Conservation (phyloP, 306 rosid genomes). For the Quillaja saponaria region DNA sequence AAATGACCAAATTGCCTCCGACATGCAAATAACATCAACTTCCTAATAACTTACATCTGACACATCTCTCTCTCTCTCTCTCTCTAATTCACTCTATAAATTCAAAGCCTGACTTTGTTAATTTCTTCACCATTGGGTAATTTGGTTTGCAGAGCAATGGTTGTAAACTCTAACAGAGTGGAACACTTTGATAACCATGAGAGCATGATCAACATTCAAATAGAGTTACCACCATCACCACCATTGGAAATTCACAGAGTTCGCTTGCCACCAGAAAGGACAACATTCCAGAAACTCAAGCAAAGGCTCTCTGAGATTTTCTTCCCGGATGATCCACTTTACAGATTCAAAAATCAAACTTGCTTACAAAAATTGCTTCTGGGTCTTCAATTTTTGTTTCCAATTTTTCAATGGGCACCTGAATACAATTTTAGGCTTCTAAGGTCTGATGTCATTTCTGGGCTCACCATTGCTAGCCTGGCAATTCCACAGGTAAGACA, state of each 20-base stretch:
- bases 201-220: conserved; percentile 42
- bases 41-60: conserved; percentile 27
- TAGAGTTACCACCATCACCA: conserved; percentile 43
- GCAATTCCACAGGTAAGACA: conserved; percentile 86
- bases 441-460: conserved; percentile 72
- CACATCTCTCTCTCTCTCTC: background rate
- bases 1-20: conserved; percentile 36
- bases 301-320: conserved; percentile 71
- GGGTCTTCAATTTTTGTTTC: conserved; percentile 69
- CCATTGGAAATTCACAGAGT: conserved; percentile 61
- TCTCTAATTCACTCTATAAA: conserved; percentile 46
- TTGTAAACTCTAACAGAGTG: conserved; percentile 65
- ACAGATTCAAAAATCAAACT: conserved; percentile 67
- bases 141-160: conserved; percentile 41
- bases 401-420: conserved; percentile 90
- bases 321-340: conserved; percentile 87
- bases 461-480: conserved; percentile 96
- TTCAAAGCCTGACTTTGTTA: conserved; percentile 23
- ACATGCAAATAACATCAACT: background rate
- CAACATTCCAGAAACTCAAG: conserved; percentile 63
- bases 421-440: conserved; percentile 51
- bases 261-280: conserved; percentile 62
- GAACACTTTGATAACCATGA: conserved; percentile 51
- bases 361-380: conserved; percentile 48
- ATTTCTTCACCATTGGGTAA: conserved; percentile 13